Conservation (phyloP, 176 grass and related monocot species). For the Oropetium thomaeum region DNA sequence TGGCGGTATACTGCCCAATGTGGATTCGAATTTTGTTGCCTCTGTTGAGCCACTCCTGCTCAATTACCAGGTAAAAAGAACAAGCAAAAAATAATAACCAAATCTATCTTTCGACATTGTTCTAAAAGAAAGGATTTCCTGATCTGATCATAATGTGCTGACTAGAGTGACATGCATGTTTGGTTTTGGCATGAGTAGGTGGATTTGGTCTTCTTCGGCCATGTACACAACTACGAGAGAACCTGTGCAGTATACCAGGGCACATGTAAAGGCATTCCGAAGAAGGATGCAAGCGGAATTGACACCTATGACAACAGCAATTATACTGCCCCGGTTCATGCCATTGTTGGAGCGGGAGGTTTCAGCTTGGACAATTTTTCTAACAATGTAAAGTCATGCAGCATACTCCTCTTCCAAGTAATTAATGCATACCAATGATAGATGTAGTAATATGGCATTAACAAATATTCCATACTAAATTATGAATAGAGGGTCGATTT, state of each 20-base stretch:
- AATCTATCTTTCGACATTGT: neutral
- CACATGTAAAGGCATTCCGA: constrained; percentile 59
- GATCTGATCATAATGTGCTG: neutral
- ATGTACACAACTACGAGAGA: constrained; percentile 95
- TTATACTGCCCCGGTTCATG: constrained; percentile 75
- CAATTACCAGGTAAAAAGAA: constrained; percentile 46
- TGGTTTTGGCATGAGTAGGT: constrained; percentile 44
- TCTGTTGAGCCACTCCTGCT: constrained; percentile 74
- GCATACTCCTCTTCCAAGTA: neutral
- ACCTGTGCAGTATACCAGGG: constrained; percentile 62
- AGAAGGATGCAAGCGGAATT: constrained; percentile 50
- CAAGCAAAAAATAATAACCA: neutral
- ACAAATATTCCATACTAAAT: too few species aligned
- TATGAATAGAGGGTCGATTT: neutral
- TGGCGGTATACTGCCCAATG: constrained; percentile 42
- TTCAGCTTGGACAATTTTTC: constrained; percentile 68
- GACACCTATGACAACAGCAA: constrained; percentile 78
- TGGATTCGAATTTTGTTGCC: constrained; percentile 56
- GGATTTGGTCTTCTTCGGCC: constrained; percentile 78
- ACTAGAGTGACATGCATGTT: neutral
- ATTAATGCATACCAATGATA: too few species aligned
- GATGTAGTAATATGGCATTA: too few species aligned
- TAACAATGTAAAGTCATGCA: constrained; percentile 25
- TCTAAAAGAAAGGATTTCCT: neutral
- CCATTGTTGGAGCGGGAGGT: constrained; percentile 62